Conservation (phyloP, 306 rosid genomes). For the Trifolium repens region DNA sequence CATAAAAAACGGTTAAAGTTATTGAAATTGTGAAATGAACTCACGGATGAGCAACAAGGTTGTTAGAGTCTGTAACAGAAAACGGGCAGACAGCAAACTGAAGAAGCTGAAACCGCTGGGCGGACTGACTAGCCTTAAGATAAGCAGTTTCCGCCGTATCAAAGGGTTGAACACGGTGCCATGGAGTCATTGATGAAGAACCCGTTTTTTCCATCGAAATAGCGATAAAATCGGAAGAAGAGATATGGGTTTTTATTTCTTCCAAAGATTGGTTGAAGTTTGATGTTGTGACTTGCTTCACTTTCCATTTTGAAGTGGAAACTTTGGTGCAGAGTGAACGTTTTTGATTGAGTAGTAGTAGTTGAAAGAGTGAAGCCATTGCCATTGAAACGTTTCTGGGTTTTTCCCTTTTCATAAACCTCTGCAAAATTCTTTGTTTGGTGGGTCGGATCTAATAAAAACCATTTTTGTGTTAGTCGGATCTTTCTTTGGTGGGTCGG, state of each 20-base stretch:
- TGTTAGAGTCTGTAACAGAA: conserved; percentile 53
- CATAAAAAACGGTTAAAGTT: background rate
- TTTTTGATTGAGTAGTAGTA: conserved; percentile 39
- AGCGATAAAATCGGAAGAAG: conserved; percentile 71
- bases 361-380: conserved; percentile 41
- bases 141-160: conserved; percentile 72
- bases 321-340: conserved; percentile 53
- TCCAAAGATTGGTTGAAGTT: conserved; percentile 64
- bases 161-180: conserved; percentile 72
- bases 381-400: background rate
- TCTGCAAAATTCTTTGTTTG: too few relatives aligned
- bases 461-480: too few relatives aligned
- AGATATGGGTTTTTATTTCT: conserved; percentile 56
- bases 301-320: conserved; percentile 54
- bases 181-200: conserved; percentile 59
- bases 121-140: conserved; percentile 67
- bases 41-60: conserved; percentile 77
- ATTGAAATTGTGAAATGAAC: conserved; percentile 21
- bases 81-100: conserved; percentile 92
- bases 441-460: too few relatives aligned
- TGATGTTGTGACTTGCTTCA: conserved; percentile 71
- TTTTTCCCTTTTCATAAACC: too few relatives aligned
- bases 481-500: too few relatives aligned
- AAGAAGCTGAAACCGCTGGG: conserved; percentile 76
- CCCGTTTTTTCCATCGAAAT: conserved; percentile 75